Evolutionary conservation across 23 red algal species (phyloP).

Genomic region (Gracilaria domingensis): DNA sequence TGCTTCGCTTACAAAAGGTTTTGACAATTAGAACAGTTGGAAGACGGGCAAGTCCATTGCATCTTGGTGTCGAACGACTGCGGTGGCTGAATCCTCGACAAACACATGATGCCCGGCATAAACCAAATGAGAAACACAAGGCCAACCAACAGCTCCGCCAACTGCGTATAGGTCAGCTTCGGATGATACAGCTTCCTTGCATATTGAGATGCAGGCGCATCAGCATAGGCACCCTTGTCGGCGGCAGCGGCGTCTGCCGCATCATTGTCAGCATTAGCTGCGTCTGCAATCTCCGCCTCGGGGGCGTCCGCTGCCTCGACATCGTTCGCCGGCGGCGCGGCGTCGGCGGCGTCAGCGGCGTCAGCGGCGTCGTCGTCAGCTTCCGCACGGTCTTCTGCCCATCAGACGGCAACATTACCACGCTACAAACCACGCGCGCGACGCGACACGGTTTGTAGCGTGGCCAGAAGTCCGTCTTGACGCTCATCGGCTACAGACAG

Average conservation of each 20-base stretch:
- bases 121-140: conserved; percentile 73
- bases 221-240: background rate
- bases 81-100: conserved; percentile 78
- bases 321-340: no score
- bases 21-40: conserved; percentile 28
- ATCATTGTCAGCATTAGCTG: background rate
- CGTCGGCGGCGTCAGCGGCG: background rate
- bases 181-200: conserved; percentile 27
- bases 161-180: conserved; percentile 31
- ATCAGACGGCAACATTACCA: background rate
- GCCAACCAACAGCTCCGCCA: conserved; percentile 70
- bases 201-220: background rate
- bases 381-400: background rate
- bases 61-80: conserved; percentile 83
- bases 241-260: conserved; percentile 5
- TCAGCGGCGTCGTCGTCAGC: background rate
- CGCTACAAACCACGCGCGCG: background rate
- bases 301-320: background rate
- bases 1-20: background rate
- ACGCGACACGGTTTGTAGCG: background rate
- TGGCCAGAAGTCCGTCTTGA: background rate
- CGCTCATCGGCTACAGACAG: conserved; percentile 19
- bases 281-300: conserved; percentile 4
- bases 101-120: conserved; percentile 80
- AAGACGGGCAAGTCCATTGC: conserved; percentile 25